A percentile compares a stretch with the other conserved stretches of the same genome.
These are phyloP conservation scores for Strobilomyces confusus DNA, from an alignment of 768 basidiomycete species.

Conservation along the genomic window DNA sequence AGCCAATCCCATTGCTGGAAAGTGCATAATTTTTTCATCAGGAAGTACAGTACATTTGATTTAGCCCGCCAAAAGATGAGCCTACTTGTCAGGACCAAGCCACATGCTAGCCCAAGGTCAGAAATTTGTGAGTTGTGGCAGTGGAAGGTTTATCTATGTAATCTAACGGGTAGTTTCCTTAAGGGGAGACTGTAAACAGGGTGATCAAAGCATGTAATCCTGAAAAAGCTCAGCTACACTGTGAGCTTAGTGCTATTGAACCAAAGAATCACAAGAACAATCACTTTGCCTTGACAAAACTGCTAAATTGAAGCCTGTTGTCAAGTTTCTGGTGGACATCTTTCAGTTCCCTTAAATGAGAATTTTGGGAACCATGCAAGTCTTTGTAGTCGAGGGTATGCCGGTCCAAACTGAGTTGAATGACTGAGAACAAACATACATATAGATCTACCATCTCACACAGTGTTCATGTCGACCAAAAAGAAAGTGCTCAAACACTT, in stretches of 20 bases:
- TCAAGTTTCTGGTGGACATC: background rate
- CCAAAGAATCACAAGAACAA: background rate
- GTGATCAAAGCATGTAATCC: background rate
- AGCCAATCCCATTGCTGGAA: no score
- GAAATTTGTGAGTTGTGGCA: constrained; percentile 29
- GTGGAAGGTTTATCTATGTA: background rate
- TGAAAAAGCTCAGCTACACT: background rate
- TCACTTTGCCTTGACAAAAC: background rate
- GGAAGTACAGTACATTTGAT: background rate
- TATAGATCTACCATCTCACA: no score
- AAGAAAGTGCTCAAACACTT: no score
- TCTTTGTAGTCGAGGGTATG: background rate
- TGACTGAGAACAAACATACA: background rate
- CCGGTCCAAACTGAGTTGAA: background rate
- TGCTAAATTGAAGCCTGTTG: background rate
- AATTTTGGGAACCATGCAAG: background rate
- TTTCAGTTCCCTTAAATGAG: background rate
- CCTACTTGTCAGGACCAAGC: constrained; percentile 27
- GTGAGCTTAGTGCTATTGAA: background rate
- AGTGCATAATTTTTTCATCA: no score
- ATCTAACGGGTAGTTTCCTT: background rate
- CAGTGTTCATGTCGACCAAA: no score
- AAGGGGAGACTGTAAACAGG: background rate
- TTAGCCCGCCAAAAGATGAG: no score
- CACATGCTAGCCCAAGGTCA: constrained; percentile 39